Evolutionary conservation across 352 stramenopile genomes (phyloP).

Genomic region (Blastocystis sp.): DNA sequence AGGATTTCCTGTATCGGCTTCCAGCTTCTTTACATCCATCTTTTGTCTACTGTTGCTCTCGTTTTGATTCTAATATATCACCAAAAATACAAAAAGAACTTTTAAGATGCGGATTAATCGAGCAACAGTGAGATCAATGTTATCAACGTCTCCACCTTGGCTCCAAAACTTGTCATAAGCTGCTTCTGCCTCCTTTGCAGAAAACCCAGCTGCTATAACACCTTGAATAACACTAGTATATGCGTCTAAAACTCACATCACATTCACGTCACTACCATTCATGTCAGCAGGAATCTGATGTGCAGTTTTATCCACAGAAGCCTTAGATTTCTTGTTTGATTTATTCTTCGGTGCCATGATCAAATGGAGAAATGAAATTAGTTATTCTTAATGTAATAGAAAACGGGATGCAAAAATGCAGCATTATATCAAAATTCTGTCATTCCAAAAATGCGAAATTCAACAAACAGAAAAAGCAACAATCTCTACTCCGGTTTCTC

Average conservation of each 20-base stretch:
- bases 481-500: background rate
- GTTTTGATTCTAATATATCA: background rate
- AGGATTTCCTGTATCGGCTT: background rate
- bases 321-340: constrained; percentile 31
- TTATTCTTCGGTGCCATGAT: background rate
- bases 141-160: background rate
- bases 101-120: background rate
- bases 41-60: background rate
- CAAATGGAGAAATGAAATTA: background rate
- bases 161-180: constrained; percentile 15
- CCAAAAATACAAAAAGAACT: background rate
- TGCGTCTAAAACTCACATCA: background rate
- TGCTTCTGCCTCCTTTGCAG: constrained; percentile 2
- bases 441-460: background rate
- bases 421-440: too few relatives aligned
- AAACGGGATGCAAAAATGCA: too few relatives aligned
- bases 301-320: background rate
- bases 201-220: background rate
- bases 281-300: background rate
- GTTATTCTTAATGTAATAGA: background rate
- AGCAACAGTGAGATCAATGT: background rate
- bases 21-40: background rate
- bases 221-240: background rate
- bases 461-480: background rate
- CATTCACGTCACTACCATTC: background rate